Percentiles rank a stretch among this genome's conserved stretches.
Evolutionary conservation across 1,139 yeast genomes (phyloP).

Genomic region (Kodamaea sp.): DNA sequence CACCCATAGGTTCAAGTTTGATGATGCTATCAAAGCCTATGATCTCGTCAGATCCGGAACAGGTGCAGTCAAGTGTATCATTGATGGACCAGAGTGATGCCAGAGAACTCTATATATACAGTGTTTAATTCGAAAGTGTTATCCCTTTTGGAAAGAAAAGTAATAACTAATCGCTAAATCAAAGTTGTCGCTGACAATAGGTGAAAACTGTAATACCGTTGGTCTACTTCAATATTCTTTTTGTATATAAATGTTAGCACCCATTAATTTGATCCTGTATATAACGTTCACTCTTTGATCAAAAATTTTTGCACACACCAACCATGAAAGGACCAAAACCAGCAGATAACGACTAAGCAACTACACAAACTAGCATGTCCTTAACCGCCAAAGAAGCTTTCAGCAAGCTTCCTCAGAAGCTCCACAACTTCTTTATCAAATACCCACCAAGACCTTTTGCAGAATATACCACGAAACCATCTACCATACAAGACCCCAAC

Average conservation of each 20-base stretch:
- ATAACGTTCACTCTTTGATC: not conserved
- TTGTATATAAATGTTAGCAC: no score
- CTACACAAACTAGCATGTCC: constrained; percentile 23
- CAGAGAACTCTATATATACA: no score
- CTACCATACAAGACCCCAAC: constrained; percentile 61
- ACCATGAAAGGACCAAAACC: no score
- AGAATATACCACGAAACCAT: constrained; percentile 63
- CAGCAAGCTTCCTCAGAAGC: constrained; percentile 64
- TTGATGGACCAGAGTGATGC: constrained; percentile 48
- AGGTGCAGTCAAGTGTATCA: constrained; percentile 48
- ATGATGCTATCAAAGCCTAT: constrained; percentile 80
- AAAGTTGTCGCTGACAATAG: no score
- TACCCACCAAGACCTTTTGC: constrained; percentile 87
- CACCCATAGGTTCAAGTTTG: constrained; percentile 74
- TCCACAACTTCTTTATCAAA: constrained; percentile 74
- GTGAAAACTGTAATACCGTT: no score
- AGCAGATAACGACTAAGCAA: no score
- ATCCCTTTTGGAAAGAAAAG: no score
- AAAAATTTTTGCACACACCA: not conserved
- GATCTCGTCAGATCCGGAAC: constrained; percentile 57
- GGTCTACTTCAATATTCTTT: no score
- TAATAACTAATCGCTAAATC: no score
- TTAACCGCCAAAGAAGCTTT: constrained; percentile 42
- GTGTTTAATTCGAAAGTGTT: no score
- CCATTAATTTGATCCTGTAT: not conserved